Base-by-base conservation (phyloP, 208 protist species). In the Strigomonas galati region DNA sequence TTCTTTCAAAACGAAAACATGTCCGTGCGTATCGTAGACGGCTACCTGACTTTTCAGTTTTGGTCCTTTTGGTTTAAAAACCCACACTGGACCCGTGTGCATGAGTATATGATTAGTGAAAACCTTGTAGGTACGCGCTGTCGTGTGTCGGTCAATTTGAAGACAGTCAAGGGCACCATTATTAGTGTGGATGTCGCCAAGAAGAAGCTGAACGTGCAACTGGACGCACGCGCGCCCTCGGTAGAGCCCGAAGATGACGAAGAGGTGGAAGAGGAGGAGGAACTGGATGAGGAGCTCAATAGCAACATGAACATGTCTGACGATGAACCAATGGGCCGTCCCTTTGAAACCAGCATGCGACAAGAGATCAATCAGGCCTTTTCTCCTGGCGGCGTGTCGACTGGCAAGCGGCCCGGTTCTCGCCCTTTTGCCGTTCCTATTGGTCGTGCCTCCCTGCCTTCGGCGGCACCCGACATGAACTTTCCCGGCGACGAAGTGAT, bases 11-110 rank as follows among this genome's bases (percentile, higher is more conserved):
- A 88, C 35, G 84, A 90, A 60, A 92, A 96, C 74, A 30, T 89
- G 44, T 89, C 91, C 0, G 51, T 96, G n/a, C 83, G 80, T 56
- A 78, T 93, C 44, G 74, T 93, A 9, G 91, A 96, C 60, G 91
- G 91, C 15, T 89, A 96, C 68, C 46, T 91, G 40, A 88, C 88
- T 1, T 85, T 96, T 55, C 65, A 66, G 12, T 85, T 93, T 62
- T 92, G 83, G 82, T 82, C 77, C 23, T 79, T 76, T n/a, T 87
- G 82, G 78, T 72, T 80, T 27, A 59, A 65, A 27, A 72, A 83
- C 57, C 57, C 75, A 7, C 55, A 74, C 14, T 95, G 87, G 85
- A 82, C 82, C 24, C 70, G 44, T 14, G 65, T 94, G 58, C 79
- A 80, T 17, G 86, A 93, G 49, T 89, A 87, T 62, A 92, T 94